These are phyloP conservation scores for Plasmodium blacklocki DNA, from an alignment of 169 alveolate species.

Conservation along the genomic window DNA sequence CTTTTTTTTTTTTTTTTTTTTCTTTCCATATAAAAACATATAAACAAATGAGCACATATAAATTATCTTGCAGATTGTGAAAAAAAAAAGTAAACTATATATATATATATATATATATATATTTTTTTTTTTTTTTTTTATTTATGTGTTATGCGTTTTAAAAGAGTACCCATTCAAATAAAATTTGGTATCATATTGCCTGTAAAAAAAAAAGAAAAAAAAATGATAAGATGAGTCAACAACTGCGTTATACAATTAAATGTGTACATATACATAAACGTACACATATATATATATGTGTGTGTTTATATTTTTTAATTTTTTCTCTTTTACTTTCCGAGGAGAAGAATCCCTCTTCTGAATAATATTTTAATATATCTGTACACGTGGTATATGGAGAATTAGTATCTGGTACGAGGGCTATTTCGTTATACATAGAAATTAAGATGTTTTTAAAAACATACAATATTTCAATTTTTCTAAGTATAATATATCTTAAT, in stretches of 20 bases:
- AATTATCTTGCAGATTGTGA: too few species aligned
- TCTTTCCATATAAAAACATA: too few species aligned
- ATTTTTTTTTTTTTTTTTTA: too few species aligned
- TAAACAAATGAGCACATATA: too few species aligned
- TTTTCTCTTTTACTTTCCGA: conserved; percentile 33
- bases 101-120: too few species aligned
- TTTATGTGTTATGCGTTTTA: too few species aligned
- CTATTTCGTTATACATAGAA: conserved; percentile 31
- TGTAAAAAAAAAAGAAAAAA: conserved; percentile 24
- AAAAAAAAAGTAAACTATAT: too few species aligned
- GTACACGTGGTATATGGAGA: conserved; percentile 62
- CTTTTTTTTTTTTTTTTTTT: too few species aligned
- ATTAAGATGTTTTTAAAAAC: conserved; percentile 55
- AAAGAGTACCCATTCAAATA: conserved; percentile 2
- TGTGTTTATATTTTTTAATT: background rate
- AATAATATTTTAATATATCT: conserved; percentile 46
- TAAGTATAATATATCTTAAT: conserved; percentile 53
- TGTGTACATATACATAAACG: background rate
- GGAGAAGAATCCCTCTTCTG: conserved; percentile 73
- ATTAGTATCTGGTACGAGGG: conserved; percentile 44
- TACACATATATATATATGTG: background rate
- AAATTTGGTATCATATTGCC: conserved; percentile 71
- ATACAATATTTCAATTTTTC: conserved; percentile 65
- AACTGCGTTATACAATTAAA: background rate
- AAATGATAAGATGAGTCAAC: too few species aligned